Percentiles rank a stretch among this genome's conserved stretches.
These are phyloP conservation scores for Venustampulla echinocandica DNA, from an alignment of 495 filamentous ascomycete genomes.

Conservation along the genomic window DNA sequence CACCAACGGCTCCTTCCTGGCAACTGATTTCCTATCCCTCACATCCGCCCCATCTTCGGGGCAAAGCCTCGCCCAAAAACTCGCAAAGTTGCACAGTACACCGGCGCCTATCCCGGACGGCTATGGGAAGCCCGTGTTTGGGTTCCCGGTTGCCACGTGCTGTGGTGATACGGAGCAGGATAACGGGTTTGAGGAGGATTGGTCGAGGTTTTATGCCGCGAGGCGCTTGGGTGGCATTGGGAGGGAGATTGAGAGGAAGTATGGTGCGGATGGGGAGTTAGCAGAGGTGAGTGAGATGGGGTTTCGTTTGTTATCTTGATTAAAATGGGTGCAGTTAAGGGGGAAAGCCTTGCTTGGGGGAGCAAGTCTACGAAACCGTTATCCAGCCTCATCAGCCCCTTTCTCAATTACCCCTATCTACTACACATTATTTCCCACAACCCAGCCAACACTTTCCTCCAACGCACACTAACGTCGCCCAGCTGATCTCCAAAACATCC, in stretches of 20 bases:
- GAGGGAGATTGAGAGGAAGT: constrained; percentile 41
- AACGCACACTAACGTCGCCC: no score
- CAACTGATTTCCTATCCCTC: constrained; percentile 74
- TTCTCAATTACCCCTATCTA: no score
- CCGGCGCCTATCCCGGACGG: constrained; percentile 57
- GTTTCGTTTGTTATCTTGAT: no score
- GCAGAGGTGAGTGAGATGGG: no score
- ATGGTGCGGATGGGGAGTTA: constrained; percentile 57
- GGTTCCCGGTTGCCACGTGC: constrained; percentile 69
- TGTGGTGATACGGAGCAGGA: constrained; percentile 78
- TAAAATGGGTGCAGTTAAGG: no score
- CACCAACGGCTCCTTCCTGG: constrained; percentile 55
- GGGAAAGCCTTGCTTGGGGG: no score
- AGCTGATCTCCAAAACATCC: no score
- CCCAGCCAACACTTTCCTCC: no score
- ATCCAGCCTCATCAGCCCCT: no score
- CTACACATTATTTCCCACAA: no score
- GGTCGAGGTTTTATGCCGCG: constrained; percentile 78
- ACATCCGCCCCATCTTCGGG: constrained; percentile 26
- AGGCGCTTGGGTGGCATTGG: constrained; percentile 61
- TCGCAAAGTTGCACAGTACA: constrained; percentile 73
- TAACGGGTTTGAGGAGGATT: constrained; percentile 57
- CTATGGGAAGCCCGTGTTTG: constrained; percentile 54
- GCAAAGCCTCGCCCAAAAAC: constrained; percentile 57
- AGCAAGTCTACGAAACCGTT: no score